Conservation (phyloP, 1,139 yeast genomes). For the Candida frijolesensis region DNA sequence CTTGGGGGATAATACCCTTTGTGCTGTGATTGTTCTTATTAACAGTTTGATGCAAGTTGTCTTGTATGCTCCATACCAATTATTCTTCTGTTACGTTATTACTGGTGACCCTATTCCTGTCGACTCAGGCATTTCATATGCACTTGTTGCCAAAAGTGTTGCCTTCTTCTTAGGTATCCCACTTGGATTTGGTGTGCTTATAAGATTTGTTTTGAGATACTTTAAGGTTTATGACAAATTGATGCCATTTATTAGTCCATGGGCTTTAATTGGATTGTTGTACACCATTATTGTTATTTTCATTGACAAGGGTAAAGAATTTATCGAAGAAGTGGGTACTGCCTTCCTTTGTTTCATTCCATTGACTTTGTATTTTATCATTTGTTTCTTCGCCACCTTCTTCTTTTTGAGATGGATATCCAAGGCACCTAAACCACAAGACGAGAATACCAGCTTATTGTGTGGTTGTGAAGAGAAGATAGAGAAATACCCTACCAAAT, state of each 20-base stretch:
- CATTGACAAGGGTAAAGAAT: conserved; percentile 54
- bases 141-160: conserved; percentile 52
- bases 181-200: conserved; percentile 45
- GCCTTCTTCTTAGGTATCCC: conserved; percentile 61
- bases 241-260: conserved; percentile 47
- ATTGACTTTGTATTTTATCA: conserved; percentile 44
- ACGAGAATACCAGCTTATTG: conserved; percentile 16
- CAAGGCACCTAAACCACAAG: background rate
- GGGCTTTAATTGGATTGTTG: conserved; percentile 53
- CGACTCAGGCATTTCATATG: conserved; percentile 29
- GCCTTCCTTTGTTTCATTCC: conserved; percentile 58
- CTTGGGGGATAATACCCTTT: conserved; percentile 51
- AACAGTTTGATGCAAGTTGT: conserved; percentile 57
- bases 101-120: conserved; percentile 21
- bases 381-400: conserved; percentile 51
- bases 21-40: conserved; percentile 55
- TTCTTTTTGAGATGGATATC: conserved; percentile 36
- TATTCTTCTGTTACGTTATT: conserved; percentile 47
- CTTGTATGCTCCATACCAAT: conserved; percentile 56
- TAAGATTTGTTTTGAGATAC: conserved; percentile 33
- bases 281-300: conserved; percentile 57
- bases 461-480: conserved; percentile 42
- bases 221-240: conserved; percentile 31
- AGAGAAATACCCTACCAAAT: conserved; percentile 16
- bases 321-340: conserved; percentile 50